These are phyloP conservation scores for Kuraishia molischiana DNA, from an alignment of 805 yeast species.

Conservation along the genomic window DNA sequence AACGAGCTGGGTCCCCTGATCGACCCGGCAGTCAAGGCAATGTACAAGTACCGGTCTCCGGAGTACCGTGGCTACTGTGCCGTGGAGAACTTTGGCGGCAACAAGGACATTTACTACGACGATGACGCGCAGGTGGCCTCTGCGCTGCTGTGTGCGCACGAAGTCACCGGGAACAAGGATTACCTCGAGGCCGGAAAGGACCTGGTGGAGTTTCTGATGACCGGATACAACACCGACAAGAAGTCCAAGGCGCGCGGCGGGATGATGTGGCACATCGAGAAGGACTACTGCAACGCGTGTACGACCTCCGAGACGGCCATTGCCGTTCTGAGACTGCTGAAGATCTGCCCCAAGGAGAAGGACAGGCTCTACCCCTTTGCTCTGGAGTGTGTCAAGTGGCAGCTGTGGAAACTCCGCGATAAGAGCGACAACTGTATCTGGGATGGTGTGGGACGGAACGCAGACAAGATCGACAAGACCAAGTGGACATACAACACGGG, in stretches of 20 bases:
- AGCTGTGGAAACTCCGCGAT: constrained; percentile 40
- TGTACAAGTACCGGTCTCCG: constrained; percentile 41
- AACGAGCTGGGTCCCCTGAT: constrained; percentile 43
- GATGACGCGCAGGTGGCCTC: constrained; percentile 71
- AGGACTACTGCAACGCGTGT: constrained; percentile 52
- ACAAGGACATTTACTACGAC: constrained; percentile 59
- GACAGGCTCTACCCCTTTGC: constrained; percentile 45
- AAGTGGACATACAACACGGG: constrained; percentile 68
- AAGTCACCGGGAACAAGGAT: constrained; percentile 47
- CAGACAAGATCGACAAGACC: constrained; percentile 31
- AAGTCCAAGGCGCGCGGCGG: constrained; percentile 43
- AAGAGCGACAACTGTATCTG: constrained; percentile 41
- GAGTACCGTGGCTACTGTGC: constrained; percentile 53
- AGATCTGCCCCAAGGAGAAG: constrained; percentile 38
- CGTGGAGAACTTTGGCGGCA: constrained; percentile 47
- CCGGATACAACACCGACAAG: constrained; percentile 46
- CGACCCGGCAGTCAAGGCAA: constrained; percentile 38
- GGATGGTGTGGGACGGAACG: constrained; percentile 49
- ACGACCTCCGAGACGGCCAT: constrained; percentile 62
- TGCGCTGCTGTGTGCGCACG: constrained; percentile 56
- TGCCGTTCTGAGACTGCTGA: constrained; percentile 48
- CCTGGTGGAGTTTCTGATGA: constrained; percentile 50
- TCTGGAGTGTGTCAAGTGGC: constrained; percentile 50
- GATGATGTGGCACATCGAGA: constrained; percentile 55
- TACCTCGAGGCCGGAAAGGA: constrained; percentile 49